Evolutionary conservation across 352 stramenopile species (phyloP), one percentile per base, ranked within the genome.

Genomic region (Globisporangium cystogenes): DNA sequence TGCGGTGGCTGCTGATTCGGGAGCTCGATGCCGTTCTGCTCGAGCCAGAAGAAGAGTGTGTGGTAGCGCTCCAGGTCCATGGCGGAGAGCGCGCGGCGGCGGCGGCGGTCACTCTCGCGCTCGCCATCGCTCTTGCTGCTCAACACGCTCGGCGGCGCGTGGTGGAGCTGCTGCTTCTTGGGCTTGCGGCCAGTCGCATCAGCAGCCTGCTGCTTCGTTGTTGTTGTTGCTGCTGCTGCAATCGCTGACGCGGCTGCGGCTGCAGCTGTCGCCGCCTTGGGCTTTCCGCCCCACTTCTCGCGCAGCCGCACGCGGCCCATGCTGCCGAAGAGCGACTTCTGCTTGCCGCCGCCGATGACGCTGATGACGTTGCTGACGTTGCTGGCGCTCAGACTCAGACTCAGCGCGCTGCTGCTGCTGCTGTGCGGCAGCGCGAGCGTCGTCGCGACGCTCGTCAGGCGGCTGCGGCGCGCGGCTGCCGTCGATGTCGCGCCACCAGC

Each of bases 1-100:
- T 49, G 39, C 1, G 48, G 10, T 12, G 67, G 56, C 2, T 60
- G 56, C 1, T 62, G 46, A 20, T 59, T 40, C 15, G 55, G 51
- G 20, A 78, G 56, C 15, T 75, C 60, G 29, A 83, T 76, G 3
- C 59, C 67, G 16, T 74, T 71, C 7, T 63, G 53, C 42, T 70
- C 59, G 24, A 83, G 55, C 72, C 72, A 83, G 1, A 54, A 47
- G 18, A 65, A 71, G 35, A 82, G 74, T 2, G 64, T 71, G 16
- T 69, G 61, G 39, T 74, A 82, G 29, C 68, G 67, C 36, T 77
- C 72, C 64, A 80, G 61, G 48, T 78, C 68, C 48, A 74, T 57
- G 1, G 58, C 40, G 1, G 67, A 67, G 5, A 78, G 57, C 16
- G 59, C 27, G 12, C 50, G 59, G 2, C 44, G 35, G 21, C 43